These are phyloP conservation scores for Pseudocercospora fuligena DNA, from an alignment of 2,329 filamentous ascomycete species.

Conservation along the genomic window DNA sequence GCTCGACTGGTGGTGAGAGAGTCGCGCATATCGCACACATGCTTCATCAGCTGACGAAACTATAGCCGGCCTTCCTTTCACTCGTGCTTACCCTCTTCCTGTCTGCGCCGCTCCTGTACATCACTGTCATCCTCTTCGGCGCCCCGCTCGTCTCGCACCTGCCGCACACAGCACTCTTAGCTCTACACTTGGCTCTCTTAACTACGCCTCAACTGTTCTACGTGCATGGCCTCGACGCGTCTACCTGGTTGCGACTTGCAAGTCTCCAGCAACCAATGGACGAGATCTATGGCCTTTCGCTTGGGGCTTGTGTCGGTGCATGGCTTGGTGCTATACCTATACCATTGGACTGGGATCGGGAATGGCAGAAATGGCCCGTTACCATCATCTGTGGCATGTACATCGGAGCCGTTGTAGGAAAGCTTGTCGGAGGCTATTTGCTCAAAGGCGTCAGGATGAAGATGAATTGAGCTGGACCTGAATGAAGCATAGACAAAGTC, in stretches of 20 bases:
- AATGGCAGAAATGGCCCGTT: constrained; percentile 98
- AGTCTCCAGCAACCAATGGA: constrained; percentile 75
- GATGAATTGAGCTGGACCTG: constrained; percentile 24
- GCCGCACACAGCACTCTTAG: constrained; percentile 76
- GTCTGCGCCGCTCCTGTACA: constrained; percentile 61
- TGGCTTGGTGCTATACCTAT: constrained; percentile 96
- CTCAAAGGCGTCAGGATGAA: constrained; percentile 53
- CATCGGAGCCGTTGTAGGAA: constrained; percentile 74
- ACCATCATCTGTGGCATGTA: constrained; percentile 87
- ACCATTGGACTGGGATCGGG: constrained; percentile 96
- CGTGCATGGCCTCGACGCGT: constrained; percentile 75
- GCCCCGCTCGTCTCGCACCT: constrained; percentile 85
- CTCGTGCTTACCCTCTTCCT: constrained; percentile 63
- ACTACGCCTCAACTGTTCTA: constrained; percentile 82
- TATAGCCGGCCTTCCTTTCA: constrained; percentile 71
- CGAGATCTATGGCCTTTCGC: constrained; percentile 78
- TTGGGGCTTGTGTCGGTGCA: constrained; percentile 79
- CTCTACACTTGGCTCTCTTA: constrained; percentile 80
- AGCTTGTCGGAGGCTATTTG: constrained; percentile 60
- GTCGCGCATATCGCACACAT: not conserved
- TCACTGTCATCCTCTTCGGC: constrained; percentile 82
- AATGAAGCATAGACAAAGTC: not conserved
- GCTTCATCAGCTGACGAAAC: not conserved
- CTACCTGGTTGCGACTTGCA: constrained; percentile 72
- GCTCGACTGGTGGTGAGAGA: constrained; percentile 50